Base-by-base conservation (phyloP, 805 yeast genomes). In the Pichia occidentalis region DNA sequence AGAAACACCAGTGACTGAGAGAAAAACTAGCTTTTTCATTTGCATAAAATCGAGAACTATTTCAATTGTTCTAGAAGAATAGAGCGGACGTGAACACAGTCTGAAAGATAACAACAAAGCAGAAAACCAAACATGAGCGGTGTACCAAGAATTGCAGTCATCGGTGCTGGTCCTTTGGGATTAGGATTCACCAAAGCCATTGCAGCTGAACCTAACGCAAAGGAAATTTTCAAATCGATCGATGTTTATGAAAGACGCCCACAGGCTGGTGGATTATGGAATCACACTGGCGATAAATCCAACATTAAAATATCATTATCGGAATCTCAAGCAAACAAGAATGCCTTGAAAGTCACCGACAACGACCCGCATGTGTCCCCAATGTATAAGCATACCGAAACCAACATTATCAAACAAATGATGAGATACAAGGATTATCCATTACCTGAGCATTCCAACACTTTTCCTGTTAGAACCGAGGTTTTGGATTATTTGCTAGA, bases 401-500 rank as follows among this genome's bases (percentile, higher is more conserved):
- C 65, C 7, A 60, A 60, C 31, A 59, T 60, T 36, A 41, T 52
- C 14, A 57, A 57, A 32, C 45, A 50, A 10, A 36, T 59, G 19
- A 60, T 60, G 65, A 44, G 47, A 36, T 60, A 51, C 36, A 56
- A 53, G 20, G 63, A 46, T 33, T 28, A 49, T 25, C 51, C 56
- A 9, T 53, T 59, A 27, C 63, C 63, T 7, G 58, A 55, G 5
- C 55, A 60, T 4, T 53, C 66, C 7, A 75, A 74, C 9, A 53
- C 61, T 11, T 87, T 77, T 50, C 84, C 88, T 1, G 59, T 61
- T 11, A 70, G 90, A 45, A 42, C 56, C 1, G 80, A 80, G 34
- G 87, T 87, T 7, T 64, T 68, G 30, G 51, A 68, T 19, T 87
- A 87, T 55, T 55, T 87, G 43, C 60, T 67, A 31, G 46, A 60